These are phyloP conservation scores for Blastobotrys serpentis DNA, from an alignment of 1,139 yeast species.

Conservation along the genomic window DNA sequence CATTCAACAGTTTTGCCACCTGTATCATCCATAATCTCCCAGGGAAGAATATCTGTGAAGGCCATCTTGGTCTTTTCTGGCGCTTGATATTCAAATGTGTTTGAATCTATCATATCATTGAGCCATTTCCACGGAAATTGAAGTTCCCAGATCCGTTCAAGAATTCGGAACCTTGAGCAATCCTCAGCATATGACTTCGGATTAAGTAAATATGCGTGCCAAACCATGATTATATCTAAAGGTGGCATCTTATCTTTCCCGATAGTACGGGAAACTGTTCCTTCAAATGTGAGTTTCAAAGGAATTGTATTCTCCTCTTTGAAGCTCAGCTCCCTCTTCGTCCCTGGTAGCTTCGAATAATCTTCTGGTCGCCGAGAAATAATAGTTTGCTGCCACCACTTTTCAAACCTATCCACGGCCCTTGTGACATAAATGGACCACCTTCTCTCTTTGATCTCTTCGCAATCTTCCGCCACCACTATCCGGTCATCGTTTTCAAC, in stretches of 20 bases:
- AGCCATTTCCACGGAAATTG: conserved; percentile 35
- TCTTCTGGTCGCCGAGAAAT: background rate
- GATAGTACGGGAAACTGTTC: background rate
- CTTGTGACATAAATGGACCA: conserved; percentile 40
- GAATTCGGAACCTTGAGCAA: conserved; percentile 31
- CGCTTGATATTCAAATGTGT: conserved; percentile 29
- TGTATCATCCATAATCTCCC: conserved; percentile 22
- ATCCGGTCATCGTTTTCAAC: conserved; percentile 23
- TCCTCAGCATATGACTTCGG: conserved; percentile 39
- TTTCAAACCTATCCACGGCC: conserved; percentile 39
- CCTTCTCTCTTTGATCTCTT: conserved; percentile 25
- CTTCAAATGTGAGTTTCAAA: background rate
- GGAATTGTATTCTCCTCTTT: background rate
- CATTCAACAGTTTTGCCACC: conserved; percentile 13
- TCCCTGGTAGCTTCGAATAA: background rate
- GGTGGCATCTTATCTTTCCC: conserved; percentile 35
- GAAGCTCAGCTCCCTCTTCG: background rate
- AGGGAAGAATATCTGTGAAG: conserved; percentile 1
- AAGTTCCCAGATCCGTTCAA: conserved; percentile 32
- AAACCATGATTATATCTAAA: conserved; percentile 43
- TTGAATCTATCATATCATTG: conserved; percentile 30
- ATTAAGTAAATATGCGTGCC: conserved; percentile 42
- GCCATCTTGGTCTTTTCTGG: conserved; percentile 18
- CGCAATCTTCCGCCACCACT: conserved; percentile 17
- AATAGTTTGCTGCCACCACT: conserved; percentile 29